These are phyloP conservation scores for Candida argentea DNA, from an alignment of 805 yeast species.

Conservation along the genomic window DNA sequence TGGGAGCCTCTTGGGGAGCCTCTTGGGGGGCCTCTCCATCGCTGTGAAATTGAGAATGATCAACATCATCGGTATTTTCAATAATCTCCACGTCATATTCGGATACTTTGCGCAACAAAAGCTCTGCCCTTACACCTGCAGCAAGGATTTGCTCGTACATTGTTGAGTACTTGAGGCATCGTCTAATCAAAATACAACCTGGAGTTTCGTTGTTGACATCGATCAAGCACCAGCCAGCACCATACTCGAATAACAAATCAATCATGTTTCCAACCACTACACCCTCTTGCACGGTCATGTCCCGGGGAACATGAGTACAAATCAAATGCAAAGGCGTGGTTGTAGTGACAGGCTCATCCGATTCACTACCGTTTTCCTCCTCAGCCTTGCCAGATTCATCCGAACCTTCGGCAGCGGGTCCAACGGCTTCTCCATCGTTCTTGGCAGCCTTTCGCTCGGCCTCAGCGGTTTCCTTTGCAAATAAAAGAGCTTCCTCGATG, in stretches of 20 bases:
- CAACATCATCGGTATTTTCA: conserved; percentile 22
- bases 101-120: conserved; percentile 61
- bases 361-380: too few relatives aligned
- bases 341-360: conserved; percentile 25
- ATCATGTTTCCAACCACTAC: conserved; percentile 44
- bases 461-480: conserved; percentile 30
- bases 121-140: conserved; percentile 88
- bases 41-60: conserved; percentile 14
- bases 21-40: background rate
- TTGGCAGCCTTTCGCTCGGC: too few relatives aligned
- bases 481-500: conserved; percentile 61
- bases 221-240: conserved; percentile 85
- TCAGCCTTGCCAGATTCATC: too few relatives aligned
- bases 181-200: conserved; percentile 63
- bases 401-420: too few relatives aligned
- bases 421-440: too few relatives aligned
- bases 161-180: conserved; percentile 29
- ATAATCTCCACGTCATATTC: conserved; percentile 57
- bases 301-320: conserved; percentile 43
- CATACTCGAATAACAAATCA: conserved; percentile 61
- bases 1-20: background rate
- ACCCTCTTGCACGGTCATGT: conserved; percentile 32
- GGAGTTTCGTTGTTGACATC: conserved; percentile 71
- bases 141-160: conserved; percentile 49
- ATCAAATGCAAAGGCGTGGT: conserved; percentile 77